Conservation (phyloP, 371 early-diverging fungal species). For the Rhizopus microsporus region DNA sequence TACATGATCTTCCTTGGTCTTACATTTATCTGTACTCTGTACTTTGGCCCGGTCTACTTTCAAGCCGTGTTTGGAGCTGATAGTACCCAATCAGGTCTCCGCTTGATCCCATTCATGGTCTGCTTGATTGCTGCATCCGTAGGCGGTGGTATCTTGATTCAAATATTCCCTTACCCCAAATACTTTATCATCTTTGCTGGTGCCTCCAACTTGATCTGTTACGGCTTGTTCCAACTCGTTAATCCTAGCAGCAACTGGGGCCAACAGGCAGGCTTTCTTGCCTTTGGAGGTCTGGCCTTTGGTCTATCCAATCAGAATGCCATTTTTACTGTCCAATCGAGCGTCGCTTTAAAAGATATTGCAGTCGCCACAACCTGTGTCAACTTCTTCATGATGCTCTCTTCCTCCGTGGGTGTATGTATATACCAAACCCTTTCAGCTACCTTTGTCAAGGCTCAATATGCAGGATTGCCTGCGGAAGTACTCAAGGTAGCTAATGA, state of each 20-base stretch:
- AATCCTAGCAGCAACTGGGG: slow-evolving; percentile 38
- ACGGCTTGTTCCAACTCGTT: slow-evolving; percentile 45
- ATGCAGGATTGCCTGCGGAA: slow-evolving; percentile 19
- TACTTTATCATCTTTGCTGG: slow-evolving; percentile 31
- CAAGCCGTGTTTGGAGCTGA: slow-evolving; percentile 45
- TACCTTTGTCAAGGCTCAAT: slow-evolving; percentile 23
- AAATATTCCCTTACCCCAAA: slow-evolving; percentile 30
- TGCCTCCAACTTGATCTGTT: slow-evolving; percentile 39
- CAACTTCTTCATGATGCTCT: slow-evolving; percentile 45
- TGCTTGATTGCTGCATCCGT: slow-evolving; percentile 41
- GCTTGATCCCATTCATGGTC: slow-evolving; percentile 49
- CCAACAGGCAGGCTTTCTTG: slow-evolving; percentile 44
- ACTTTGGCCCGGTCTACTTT: slow-evolving; percentile 69
- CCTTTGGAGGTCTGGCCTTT: slow-evolving; percentile 51
- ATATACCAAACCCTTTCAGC: slow-evolving; percentile 38
- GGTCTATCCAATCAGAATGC: slow-evolving; percentile 67
- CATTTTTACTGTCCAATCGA: slow-evolving; percentile 60
- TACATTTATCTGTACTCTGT: slow-evolving; percentile 68
- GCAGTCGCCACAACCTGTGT: slow-evolving; percentile 68
- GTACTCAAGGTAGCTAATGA: slow-evolving; percentile 25
- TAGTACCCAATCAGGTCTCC: slow-evolving; percentile 41
- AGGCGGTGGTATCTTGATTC: slow-evolving; percentile 28
- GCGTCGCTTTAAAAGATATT: slow-evolving; percentile 53
- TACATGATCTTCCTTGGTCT: slow-evolving; percentile 66
- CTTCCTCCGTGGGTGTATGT: slow-evolving; percentile 43